Evolutionary conservation across 805 yeast species (phyloP), one percentile per base, ranked within the genome.

Genomic region (Sugiyamaella qingdaonensis): DNA sequence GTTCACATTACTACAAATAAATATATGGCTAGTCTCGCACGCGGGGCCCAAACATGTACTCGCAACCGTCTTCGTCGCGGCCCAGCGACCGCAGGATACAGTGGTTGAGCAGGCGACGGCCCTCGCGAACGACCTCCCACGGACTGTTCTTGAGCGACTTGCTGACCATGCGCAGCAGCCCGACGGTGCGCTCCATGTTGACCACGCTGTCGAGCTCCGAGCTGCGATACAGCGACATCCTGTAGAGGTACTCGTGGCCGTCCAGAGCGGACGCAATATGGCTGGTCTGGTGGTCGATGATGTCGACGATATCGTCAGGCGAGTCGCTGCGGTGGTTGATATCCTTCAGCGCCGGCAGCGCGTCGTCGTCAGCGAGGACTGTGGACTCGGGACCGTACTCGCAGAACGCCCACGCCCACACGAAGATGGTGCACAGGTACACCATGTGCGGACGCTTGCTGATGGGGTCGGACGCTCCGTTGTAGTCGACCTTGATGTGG

Each of bases 181-280:
- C 91, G 10, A 79, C 77, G 29, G 82, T 68, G 48, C 78, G 70
- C 54, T 81, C 74, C 60, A 73, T 76, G 52, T 75, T 70, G 29
- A 68, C 64, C 14, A 81, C 73, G 3, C 61, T 55, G 32, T 66
- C 68, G 37, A 82, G 57, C 5, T 68, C 54, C 13, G 55, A 54
- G 35, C 58, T 47, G 46, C 57, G 55, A 16, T 58, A 60, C 18
- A 55, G 51, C 4, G 64, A 58, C 54, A 84, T 69, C 46, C 86
- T 69, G 51, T 74, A 68, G 48, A 84, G 64, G 61, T 80, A 82
- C 2, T 65, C 63, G 55, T 76, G 74, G 1, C 83, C 85, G 50
- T 73, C 72, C 57, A 82, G 86, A 46, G 35, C 47, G n/a, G 51
- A 34, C 2, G 60, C 52, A 21, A 57, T 46, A 46, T 68, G 54